Conservation (phyloP, 2,329 filamentous ascomycete genomes). For the Onygenales sp. region DNA sequence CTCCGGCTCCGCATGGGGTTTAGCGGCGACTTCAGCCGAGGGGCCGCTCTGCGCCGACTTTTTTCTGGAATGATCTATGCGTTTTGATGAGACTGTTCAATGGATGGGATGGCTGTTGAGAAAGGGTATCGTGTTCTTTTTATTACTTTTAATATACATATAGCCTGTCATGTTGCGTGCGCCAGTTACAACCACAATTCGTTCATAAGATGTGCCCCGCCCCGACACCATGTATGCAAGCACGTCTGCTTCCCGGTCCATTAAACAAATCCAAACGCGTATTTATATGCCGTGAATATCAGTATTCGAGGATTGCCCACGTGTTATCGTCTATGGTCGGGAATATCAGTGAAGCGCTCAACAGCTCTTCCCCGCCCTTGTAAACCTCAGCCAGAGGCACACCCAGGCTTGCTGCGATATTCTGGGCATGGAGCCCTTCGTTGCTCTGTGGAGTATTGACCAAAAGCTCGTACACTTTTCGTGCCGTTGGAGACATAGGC, state of each 20-base stretch:
- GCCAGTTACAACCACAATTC: background rate
- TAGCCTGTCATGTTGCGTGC: background rate
- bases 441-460: slow-evolving; percentile 59
- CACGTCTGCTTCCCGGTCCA: background rate
- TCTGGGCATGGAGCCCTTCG: slow-evolving; percentile 74
- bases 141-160: background rate
- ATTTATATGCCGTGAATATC: background rate
- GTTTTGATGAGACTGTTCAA: background rate
- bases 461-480: slow-evolving; percentile 63
- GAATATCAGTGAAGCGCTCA: slow-evolving; percentile 66
- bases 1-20: background rate
- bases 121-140: background rate
- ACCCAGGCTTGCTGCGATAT: slow-evolving; percentile 57
- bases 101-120: background rate
- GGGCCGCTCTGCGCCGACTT: background rate
- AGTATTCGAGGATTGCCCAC: slow-evolving; percentile 68
- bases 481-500: slow-evolving; percentile 48
- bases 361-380: slow-evolving; percentile 71
- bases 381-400: slow-evolving; percentile 62
- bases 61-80: background rate
- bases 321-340: slow-evolving; percentile 89
- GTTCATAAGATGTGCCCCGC: background rate
- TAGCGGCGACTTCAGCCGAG: background rate
- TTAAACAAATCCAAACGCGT: background rate
- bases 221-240: background rate